phyloP scores from a whole-genome alignment of 2,329 filamentous ascomycete genomes.

The Trichoderma arundinaceum region DNA sequence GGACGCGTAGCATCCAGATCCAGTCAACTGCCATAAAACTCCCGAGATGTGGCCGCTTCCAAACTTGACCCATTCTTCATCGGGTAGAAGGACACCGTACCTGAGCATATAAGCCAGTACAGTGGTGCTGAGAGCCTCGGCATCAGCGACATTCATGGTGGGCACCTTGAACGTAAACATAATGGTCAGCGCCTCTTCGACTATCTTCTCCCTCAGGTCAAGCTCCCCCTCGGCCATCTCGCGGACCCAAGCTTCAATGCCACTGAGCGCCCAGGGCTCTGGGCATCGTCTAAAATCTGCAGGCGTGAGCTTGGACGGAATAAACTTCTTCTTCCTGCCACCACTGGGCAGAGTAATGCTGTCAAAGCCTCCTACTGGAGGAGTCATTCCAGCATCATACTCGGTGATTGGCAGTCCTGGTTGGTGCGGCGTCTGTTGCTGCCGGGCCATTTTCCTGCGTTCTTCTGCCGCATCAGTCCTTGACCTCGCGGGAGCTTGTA shows the following conservation, averaged over 20 bases:
- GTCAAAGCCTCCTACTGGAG: conserved; percentile 70
- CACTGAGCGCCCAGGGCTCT: conserved; percentile 92
- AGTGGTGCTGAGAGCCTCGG: conserved; percentile 79
- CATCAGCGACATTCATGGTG: conserved; percentile 98
- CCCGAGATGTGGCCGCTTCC: conserved; percentile 80
- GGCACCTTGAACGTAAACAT: conserved; percentile 95
- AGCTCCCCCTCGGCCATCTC: conserved; percentile 89
- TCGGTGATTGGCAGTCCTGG: conserved; percentile 52
- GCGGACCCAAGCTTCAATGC: conserved; percentile 84
- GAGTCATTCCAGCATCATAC: conserved; percentile 60
- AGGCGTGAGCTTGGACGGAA: conserved; percentile 79
- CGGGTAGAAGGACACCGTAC: conserved; percentile 76
- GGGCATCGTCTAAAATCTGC: conserved; percentile 82
- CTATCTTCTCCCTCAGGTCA: conserved; percentile 81
- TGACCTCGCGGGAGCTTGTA: conserved; percentile 83
- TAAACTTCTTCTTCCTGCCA: conserved; percentile 80
- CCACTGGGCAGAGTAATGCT: conserved; percentile 81
- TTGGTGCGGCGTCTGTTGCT: conserved; percentile 57
- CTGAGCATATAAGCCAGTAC: conserved; percentile 82
- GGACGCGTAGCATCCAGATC: conserved; percentile 87
- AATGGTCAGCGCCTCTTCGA: conserved; percentile 85
- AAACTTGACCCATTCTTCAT: conserved; percentile 98
- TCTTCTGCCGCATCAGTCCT: conserved; percentile 90
- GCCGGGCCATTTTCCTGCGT: conserved; percentile 60
- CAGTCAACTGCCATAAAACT: conserved; percentile 91